Base-by-base conservation (phyloP, 805 yeast species). In the Yarrowia porcina region DNA sequence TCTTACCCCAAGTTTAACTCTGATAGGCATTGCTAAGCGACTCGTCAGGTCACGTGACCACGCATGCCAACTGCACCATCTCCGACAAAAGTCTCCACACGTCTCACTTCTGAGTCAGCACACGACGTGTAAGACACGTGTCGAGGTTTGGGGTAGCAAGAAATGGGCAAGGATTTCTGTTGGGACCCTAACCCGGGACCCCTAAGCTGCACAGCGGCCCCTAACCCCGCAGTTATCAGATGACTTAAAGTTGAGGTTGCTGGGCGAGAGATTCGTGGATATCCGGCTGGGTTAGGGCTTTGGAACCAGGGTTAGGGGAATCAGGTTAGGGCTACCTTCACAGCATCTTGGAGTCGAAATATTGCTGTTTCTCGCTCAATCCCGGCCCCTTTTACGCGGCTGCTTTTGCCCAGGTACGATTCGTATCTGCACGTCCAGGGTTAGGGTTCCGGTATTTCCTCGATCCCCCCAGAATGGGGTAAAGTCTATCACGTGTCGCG, bases 401-500 rank as follows among this genome's bases (percentile, higher is more conserved):
- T n/a, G n/a, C n/a, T n/a, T 25, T 25, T 4, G 1, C 12, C 8
- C 23, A 11, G 23, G 17, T 36, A 10, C 15, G 23, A 17, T 21
- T 41, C 47, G 47, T 41, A 23, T 42, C 13, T 25, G 49, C 49
- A 42, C 4, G 17, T 9, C 20, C 15, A n/a, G 33, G 49, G 49
- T 42, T 42, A 42, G 49, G 49, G 49, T 25, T n/a, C n/a, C n/a
- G 28, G 20, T 15, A 9, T 3, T 1, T 20, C 20, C 11, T 7
- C 21, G 32, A 42, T n/a, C 33, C 33, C 12, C 47, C n/a, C n/a
- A n/a, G 21, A 11, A 25, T 25, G 49, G 33, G 32, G 21, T 17
- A 42, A 25, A 42, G 49, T 42, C 49, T 42, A 42, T 41, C 45
- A 42, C 49, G 49, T 42, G 23, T 28, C 23, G 50, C 35, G 50